Evolutionary conservation across 192 early-diverging fungal genomes (phyloP).

Genomic region (Backusella parvicylindrica): DNA sequence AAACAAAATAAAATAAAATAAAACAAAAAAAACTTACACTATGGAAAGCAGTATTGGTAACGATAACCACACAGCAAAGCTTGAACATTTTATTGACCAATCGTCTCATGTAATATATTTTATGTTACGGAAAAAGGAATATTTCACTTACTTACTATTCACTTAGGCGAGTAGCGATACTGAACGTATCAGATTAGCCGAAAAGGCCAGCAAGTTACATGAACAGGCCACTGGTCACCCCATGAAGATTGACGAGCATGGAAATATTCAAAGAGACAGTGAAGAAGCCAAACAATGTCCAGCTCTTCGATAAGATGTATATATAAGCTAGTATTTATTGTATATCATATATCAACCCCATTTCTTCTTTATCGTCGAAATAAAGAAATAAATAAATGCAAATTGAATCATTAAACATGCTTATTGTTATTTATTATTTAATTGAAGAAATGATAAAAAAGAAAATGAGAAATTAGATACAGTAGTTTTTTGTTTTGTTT

Average conservation of each 20-base stretch:
- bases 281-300: conserved; percentile 1
- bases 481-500: not conserved
- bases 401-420: not conserved
- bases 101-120: not conserved
- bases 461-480: not conserved
- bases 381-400: not conserved
- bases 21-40: not conserved
- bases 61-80: not conserved
- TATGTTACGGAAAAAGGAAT: not conserved
- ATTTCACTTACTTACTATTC: not conserved
- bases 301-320: conserved; percentile 1
- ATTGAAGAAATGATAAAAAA: not conserved
- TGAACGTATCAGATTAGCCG: conserved; percentile 1
- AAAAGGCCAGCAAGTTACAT: not conserved
- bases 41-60: not conserved
- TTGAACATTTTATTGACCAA: not conserved
- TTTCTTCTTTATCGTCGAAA: too few species aligned
- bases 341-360: not conserved
- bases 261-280: not conserved
- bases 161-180: not conserved
- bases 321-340: not conserved
- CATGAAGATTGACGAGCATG: conserved; percentile 12
- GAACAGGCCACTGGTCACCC: conserved; percentile 6
- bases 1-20: too few species aligned
- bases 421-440: not conserved